Conservation (phyloP, 345 rosid genomes). For the Lepidium sativum region DNA sequence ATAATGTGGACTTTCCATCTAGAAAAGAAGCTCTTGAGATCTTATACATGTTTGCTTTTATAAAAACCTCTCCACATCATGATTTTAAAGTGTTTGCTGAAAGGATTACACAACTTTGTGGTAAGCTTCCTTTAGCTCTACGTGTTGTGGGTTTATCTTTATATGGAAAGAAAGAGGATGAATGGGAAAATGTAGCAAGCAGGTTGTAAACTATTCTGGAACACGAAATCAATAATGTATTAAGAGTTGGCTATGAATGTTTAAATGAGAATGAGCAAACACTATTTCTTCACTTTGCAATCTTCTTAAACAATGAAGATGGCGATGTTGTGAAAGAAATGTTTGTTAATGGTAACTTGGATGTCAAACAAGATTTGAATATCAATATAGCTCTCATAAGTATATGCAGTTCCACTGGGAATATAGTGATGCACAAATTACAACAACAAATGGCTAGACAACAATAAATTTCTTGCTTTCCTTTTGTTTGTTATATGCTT, state of each 20-base stretch:
- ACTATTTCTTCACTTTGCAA: constrained; percentile 30
- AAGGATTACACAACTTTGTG: not conserved
- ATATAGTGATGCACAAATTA: constrained; percentile 23
- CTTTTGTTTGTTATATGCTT: not conserved
- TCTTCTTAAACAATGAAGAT: constrained; percentile 12
- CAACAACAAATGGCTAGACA: constrained; percentile 21
- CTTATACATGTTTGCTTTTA: not conserved
- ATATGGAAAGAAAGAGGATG: not conserved
- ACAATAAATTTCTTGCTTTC: constrained; percentile 20
- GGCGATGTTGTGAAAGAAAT: not conserved
- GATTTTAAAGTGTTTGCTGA: not conserved
- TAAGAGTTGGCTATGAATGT: constrained; percentile 26
- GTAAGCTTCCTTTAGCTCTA: not conserved
- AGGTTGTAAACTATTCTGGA: not conserved
- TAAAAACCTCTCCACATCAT: not conserved
- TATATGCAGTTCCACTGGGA: not conserved
- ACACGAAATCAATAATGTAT: not conserved
- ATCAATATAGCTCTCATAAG: not conserved
- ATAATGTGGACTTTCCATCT: not conserved
- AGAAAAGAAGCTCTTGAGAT: not conserved
- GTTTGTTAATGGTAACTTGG: not conserved
- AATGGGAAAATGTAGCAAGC: constrained; percentile 1
- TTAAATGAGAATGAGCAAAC: not conserved
- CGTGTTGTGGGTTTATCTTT: not conserved
- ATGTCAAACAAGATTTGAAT: not conserved